Conservation (phyloP, 2,329 filamentous ascomycete genomes). For the Ilyonectria destructans region DNA sequence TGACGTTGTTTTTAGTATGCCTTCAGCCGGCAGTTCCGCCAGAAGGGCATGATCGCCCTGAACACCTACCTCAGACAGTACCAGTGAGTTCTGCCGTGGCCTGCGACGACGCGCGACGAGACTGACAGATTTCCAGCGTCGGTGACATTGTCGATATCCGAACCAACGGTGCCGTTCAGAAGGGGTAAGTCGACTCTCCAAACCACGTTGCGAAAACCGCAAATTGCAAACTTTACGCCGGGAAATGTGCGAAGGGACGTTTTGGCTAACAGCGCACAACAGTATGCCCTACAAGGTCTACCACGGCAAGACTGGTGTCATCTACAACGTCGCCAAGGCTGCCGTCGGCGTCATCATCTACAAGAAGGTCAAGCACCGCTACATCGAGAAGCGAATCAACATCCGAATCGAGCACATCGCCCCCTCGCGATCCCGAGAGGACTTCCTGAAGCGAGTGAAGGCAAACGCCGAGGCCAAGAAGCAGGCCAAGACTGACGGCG, state of each 20-base stretch:
- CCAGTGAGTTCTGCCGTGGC: constrained; percentile 69
- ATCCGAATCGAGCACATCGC: constrained; percentile 97
- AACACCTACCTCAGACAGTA: constrained; percentile 96
- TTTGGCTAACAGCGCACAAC: constrained; percentile 57
- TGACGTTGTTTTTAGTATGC: constrained; percentile 74
- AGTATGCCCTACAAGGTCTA: constrained; percentile 99
- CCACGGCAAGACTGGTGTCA: constrained; percentile 98
- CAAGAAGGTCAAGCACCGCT: constrained; percentile 99
- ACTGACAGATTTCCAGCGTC: constrained; percentile 76
- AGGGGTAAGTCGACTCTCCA: constrained; percentile 78
- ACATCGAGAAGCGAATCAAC: constrained; percentile 99
- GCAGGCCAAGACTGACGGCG: constrained; percentile 92
- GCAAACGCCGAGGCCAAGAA: constrained; percentile 93
- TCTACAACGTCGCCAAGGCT: constrained; percentile 99
- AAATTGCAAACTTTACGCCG: constrained; percentile 37
- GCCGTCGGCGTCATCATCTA: constrained; percentile 99
- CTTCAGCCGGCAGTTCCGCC: constrained; percentile 94
- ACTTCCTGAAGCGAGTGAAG: constrained; percentile 98
- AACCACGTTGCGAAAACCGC: constrained; percentile 40
- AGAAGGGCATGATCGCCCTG: constrained; percentile 94
- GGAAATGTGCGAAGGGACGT: constrained; percentile 24
- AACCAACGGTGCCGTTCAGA: constrained; percentile 98
- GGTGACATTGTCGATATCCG: constrained; percentile 99
- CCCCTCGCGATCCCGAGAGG: constrained; percentile 95
- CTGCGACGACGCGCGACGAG: constrained; percentile 25